These are phyloP conservation scores for Monosporozyma unispora DNA, from an alignment of 805 yeast genomes.

Conservation along the genomic window DNA sequence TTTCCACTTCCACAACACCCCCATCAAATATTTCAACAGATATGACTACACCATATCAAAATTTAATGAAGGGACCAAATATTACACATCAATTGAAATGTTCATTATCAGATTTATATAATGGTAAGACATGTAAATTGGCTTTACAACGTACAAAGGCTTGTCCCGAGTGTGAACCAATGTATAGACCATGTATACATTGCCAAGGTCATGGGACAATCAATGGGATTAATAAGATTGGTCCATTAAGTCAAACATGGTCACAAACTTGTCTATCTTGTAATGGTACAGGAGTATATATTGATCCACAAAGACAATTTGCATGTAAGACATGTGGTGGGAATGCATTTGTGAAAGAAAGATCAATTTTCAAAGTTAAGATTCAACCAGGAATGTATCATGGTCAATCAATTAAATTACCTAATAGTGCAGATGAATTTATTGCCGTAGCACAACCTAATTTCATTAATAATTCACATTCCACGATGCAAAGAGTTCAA, in stretches of 20 bases:
- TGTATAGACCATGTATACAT: conserved; percentile 23
- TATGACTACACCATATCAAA: background rate
- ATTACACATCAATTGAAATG: conserved; percentile 49
- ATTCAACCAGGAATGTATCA: conserved; percentile 48
- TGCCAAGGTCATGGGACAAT: conserved; percentile 39
- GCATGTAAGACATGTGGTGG: conserved; percentile 39
- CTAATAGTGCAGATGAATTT: conserved; percentile 62
- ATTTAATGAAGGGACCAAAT: conserved; percentile 36
- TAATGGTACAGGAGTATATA: conserved; percentile 34
- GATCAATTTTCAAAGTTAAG: conserved; percentile 43
- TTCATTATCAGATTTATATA: conserved; percentile 46
- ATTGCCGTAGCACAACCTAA: conserved; percentile 1
- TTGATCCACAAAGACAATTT: conserved; percentile 21
- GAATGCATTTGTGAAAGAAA: conserved; percentile 37
- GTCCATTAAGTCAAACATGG: conserved; percentile 35
- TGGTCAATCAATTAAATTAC: conserved; percentile 43
- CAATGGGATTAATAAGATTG: conserved; percentile 36
- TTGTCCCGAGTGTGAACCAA: conserved; percentile 50
- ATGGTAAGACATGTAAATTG: conserved; percentile 48
- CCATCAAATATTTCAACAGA: background rate
- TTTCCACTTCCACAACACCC: background rate
- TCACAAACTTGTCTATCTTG: conserved; percentile 40
- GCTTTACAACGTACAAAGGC: conserved; percentile 42
- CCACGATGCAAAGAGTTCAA: conserved; percentile 24
- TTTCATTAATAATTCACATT: background rate